These are phyloP conservation scores for Penicillium pulvis DNA, from an alignment of 495 filamentous ascomycete genomes.

Conservation along the genomic window DNA sequence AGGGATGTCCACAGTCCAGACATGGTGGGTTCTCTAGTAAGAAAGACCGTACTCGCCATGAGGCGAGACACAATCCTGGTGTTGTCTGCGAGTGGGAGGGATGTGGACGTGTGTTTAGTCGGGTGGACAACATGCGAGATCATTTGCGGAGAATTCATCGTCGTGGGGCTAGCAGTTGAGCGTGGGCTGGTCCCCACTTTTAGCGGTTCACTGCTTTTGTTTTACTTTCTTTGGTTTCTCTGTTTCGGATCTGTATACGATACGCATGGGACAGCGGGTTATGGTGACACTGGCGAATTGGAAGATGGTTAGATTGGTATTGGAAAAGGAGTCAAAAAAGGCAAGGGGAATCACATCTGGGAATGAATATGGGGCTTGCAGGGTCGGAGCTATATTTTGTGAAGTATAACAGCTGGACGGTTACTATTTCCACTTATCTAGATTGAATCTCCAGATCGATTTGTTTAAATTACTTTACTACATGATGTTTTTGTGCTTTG, in stretches of 20 bases:
- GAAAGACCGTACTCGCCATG: constrained; percentile 63
- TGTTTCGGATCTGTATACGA: constrained; percentile 4
- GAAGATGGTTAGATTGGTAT: background rate
- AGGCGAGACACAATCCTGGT: constrained; percentile 64
- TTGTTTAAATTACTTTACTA: background rate
- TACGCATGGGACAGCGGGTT: constrained; percentile 6
- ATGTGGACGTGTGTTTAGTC: constrained; percentile 61
- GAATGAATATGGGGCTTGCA: background rate
- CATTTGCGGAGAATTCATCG: constrained; percentile 54
- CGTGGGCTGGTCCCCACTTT: too few relatives aligned
- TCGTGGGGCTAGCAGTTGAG: constrained; percentile 21
- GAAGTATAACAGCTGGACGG: constrained; percentile 3
- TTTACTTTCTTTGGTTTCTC: constrained; percentile 4
- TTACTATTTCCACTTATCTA: background rate
- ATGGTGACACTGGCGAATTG: constrained; percentile 8
- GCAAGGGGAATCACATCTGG: background rate
- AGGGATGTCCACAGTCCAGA: constrained; percentile 58
- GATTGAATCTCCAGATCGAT: background rate
- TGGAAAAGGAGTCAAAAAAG: background rate
- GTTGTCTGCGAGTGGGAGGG: constrained; percentile 60
- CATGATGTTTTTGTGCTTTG: background rate
- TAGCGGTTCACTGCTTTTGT: background rate
- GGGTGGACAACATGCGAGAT: constrained; percentile 67
- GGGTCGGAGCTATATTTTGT: background rate
- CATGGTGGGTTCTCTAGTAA: constrained; percentile 64